Evolutionary conservation across 1,284 basidiomycete genomes (phyloP), one percentile per base, ranked within the genome.

Genomic region (Gomphus bonarii): DNA sequence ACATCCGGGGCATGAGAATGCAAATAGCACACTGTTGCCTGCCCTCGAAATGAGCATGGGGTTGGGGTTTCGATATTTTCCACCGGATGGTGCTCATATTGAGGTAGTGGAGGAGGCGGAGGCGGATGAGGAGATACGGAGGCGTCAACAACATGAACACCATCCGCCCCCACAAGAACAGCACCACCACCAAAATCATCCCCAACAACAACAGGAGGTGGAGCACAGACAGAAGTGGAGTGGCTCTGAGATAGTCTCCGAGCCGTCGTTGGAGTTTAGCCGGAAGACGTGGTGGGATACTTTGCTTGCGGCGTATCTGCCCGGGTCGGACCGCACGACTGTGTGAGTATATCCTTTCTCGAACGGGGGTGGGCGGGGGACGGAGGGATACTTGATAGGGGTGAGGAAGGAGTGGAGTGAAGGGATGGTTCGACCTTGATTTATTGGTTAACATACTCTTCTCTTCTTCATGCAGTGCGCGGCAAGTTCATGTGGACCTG

Each of bases 281-380:
- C 82, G 84, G 54, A 80, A 84, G 70, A 81, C 80, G 35, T 88
- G 86, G 86, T 89, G 84, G 83, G 88, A 88, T 64, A 79, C 76
- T 4, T 72, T 89, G 25, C 68, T 87, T 38, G 70, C 72, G 28
- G 65, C 82, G 9, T 88, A 88, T 66, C 63, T 71, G 38, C 70
- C 73, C 1, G 50, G 50, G 11, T 44, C 42, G 12, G 50, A 58
- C 31, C 50, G 50, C 36, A 18, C 25, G 28, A 38, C 25, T 14
- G 35, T 35, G 57, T 52, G 28, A 31, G 57, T 52, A 40, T 51
- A 25, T 25, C 25, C 25, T 25, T 25, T 25, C 25, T 25, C 25
- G 25, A 25, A 25, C 25, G 25, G 25, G 25, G 25, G 2, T 25
- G 25, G 25, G 25, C 25, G 25, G 25, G 25, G 25, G 25, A 25